Evolutionary conservation across 345 rosid genomes (phyloP).

Genomic region (Moringa oleifera): DNA sequence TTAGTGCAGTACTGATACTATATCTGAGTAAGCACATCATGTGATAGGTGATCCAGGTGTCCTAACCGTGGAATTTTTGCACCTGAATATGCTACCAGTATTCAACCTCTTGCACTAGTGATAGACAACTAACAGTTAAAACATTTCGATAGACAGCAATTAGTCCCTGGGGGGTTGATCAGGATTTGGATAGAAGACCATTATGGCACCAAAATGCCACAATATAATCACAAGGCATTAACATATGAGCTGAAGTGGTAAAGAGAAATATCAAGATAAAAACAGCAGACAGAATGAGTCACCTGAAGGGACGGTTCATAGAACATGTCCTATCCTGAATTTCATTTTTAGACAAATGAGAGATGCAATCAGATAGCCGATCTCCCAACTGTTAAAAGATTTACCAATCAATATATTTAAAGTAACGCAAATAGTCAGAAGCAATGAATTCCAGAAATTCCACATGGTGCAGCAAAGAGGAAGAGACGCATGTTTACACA

Average conservation of each 20-base stretch:
- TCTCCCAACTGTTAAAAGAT: constrained; percentile 46
- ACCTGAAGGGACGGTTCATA: constrained; percentile 48
- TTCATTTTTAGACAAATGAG: constrained; percentile 54
- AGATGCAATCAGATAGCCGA: constrained; percentile 44
- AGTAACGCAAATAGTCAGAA: neutral
- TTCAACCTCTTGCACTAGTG: too few relatives aligned
- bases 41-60: too few relatives aligned
- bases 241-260: too few relatives aligned
- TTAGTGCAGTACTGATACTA: too few relatives aligned
- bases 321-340: constrained; percentile 50
- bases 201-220: neutral
- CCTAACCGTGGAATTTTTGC: too few relatives aligned
- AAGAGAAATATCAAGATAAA: too few relatives aligned
- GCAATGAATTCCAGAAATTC: neutral
- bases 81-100: too few relatives aligned
- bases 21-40: too few relatives aligned
- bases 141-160: neutral
- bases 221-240: neutral
- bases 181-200: neutral
- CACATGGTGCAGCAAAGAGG: too few relatives aligned
- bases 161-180: neutral
- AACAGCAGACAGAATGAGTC: constrained; percentile 10
- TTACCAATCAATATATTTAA: constrained; percentile 3
- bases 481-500: too few relatives aligned
- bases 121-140: neutral